These are phyloP conservation scores for Camelina hispida DNA, from an alignment of 345 rosid species.

Conservation along the genomic window DNA sequence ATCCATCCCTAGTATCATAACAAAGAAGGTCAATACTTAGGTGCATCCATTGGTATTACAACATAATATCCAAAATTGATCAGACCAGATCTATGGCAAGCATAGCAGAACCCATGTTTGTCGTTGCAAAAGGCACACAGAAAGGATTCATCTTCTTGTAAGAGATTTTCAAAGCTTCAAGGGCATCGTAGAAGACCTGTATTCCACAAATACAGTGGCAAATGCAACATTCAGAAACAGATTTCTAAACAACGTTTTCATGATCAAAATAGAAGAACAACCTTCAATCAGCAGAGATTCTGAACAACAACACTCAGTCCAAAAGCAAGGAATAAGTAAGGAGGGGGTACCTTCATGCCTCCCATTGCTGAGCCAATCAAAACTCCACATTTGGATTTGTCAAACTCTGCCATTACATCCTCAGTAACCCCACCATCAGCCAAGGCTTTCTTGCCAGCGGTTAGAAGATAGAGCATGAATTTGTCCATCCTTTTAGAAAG, in stretches of 20 bases:
- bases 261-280: not conserved
- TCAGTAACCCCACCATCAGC: constrained; percentile 80
- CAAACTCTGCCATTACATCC: constrained; percentile 72
- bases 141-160: constrained; percentile 94
- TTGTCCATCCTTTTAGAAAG: constrained; percentile 91
- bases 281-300: not conserved
- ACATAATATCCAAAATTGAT: constrained; percentile 32
- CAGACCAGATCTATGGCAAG: constrained; percentile 94
- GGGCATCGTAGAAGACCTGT: constrained; percentile 87
- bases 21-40: constrained; percentile 21
- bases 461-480: constrained; percentile 90
- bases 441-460: constrained; percentile 95
- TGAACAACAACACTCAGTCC: constrained; percentile 3
- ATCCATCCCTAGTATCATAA: constrained; percentile 79
- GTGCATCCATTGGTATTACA: not conserved
- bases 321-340: not conserved
- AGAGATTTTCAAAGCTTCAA: constrained; percentile 88
- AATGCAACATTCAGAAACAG: not conserved
- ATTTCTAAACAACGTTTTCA: not conserved
- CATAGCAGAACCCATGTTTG: constrained; percentile 99
- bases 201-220: constrained; percentile 9
- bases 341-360: constrained; percentile 74
- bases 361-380: constrained; percentile 94
- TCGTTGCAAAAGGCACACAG: constrained; percentile 91
- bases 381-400: constrained; percentile 84